Evolutionary conservation across 2,329 filamentous ascomycete species (phyloP).

Genomic region (Scleromitrula shiraiana): DNA sequence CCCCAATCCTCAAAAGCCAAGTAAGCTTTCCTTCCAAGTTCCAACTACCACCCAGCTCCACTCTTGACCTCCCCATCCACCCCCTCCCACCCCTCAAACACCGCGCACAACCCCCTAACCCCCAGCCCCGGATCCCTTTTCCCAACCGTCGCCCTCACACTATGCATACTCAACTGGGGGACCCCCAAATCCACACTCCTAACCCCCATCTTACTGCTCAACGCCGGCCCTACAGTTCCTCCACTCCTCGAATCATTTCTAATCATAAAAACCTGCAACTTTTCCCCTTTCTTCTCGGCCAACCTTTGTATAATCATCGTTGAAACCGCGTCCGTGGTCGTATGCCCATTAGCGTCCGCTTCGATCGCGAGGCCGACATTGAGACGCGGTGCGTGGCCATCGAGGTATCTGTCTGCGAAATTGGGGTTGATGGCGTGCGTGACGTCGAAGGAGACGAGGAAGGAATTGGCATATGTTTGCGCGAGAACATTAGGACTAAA

Average conservation of each 20-base stretch:
- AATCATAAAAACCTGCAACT: conserved; percentile 87
- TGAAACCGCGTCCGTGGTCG: conserved; percentile 88
- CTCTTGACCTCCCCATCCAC: conserved; percentile 69
- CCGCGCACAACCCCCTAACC: conserved; percentile 81
- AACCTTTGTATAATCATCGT: conserved; percentile 72
- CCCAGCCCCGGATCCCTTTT: conserved; percentile 79
- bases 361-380: conserved; percentile 80
- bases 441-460: conserved; percentile 88
- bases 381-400: conserved; percentile 76
- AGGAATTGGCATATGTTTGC: conserved; percentile 83
- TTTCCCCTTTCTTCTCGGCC: conserved; percentile 63
- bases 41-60: conserved; percentile 4
- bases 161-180: conserved; percentile 91
- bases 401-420: conserved; percentile 75
- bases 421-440: conserved; percentile 93
- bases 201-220: conserved; percentile 73
- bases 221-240: conserved; percentile 90
- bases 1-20: too few species aligned
- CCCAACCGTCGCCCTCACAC: conserved; percentile 81
- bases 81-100: conserved; percentile 77
- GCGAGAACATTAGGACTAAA: conserved; percentile 55
- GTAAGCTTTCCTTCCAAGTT: too few species aligned
- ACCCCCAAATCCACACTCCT: conserved; percentile 81
- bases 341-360: conserved; percentile 84
- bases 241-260: conserved; percentile 84